Conservation (phyloP, 208 protist species). For the Vickermania spadyakhi region DNA sequence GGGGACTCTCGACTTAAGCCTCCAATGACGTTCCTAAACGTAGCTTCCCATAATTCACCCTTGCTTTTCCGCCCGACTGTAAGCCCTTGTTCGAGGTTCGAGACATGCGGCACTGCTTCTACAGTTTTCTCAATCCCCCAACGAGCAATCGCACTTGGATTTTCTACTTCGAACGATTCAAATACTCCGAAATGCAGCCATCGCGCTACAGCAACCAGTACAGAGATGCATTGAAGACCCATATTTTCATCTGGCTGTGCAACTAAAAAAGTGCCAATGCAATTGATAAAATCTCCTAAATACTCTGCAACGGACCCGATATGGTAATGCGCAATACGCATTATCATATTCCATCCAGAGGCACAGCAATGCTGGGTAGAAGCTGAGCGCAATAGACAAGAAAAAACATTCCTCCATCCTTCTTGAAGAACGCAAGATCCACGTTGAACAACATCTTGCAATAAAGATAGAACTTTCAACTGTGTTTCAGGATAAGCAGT, state of each 20-base stretch:
- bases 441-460: constrained; percentile 62
- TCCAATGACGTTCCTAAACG: too few species aligned
- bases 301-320: background rate
- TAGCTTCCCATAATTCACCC: too few species aligned
- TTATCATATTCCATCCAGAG: background rate
- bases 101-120: too few species aligned
- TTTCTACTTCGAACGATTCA: constrained; percentile 39
- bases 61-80: too few species aligned
- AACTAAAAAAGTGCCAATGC: background rate
- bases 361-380: background rate
- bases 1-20: constrained; percentile 30
- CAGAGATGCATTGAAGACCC: constrained; percentile 41
- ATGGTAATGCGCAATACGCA: background rate
- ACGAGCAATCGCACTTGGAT: too few species aligned
- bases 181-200: constrained; percentile 83
- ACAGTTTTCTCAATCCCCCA: too few species aligned
- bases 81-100: too few species aligned
- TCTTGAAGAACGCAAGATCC: background rate
- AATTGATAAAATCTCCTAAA: background rate
- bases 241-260: background rate
- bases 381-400: background rate
- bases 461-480: constrained; percentile 46
- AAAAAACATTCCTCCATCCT: background rate
- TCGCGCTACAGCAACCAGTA: constrained; percentile 62
- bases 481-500: constrained; percentile 54